phyloP scores from a whole-genome alignment of 2,329 filamentous ascomycete genomes.

The Arachnomyces sp. region DNA sequence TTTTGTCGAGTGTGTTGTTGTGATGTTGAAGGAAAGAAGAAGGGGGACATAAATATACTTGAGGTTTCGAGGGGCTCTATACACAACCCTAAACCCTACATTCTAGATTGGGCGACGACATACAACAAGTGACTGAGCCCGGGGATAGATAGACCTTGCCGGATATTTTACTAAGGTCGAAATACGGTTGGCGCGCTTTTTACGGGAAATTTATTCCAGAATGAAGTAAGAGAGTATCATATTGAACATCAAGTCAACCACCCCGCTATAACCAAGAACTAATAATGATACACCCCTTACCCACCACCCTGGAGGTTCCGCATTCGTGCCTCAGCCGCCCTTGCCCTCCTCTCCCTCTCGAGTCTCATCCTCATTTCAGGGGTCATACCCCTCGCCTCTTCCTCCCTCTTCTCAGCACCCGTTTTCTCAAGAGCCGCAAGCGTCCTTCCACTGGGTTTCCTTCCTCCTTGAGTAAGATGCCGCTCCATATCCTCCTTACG shows the following conservation, averaged over 20 bases:
- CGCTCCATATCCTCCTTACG: conserved; percentile 52
- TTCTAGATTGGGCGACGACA: too few species aligned
- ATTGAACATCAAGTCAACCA: conserved; percentile 4
- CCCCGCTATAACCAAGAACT: not conserved
- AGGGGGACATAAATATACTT: too few species aligned
- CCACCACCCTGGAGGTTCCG: conserved; percentile 50
- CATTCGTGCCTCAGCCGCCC: conserved; percentile 84
- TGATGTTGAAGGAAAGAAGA: too few species aligned
- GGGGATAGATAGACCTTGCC: too few species aligned
- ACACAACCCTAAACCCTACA: too few species aligned
- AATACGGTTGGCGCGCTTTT: too few species aligned
- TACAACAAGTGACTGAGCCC: not conserved
- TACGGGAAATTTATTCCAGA: too few species aligned
- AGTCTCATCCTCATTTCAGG: conserved; percentile 76
- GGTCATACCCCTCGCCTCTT: conserved; percentile 75
- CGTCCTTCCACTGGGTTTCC: conserved; percentile 45
- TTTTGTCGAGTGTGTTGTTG: too few species aligned
- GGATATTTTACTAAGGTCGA: too few species aligned
- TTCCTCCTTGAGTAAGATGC: conserved; percentile 28
- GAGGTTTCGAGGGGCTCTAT: too few species aligned
- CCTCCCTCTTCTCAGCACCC: conserved; percentile 70
- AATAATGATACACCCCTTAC: not conserved
- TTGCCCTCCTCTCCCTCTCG: conserved; percentile 80
- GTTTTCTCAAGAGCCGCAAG: conserved; percentile 60
- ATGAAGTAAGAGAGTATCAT: not conserved